Conservation (phyloP, 1,139 yeast species). For the Spathaspora sp. region DNA sequence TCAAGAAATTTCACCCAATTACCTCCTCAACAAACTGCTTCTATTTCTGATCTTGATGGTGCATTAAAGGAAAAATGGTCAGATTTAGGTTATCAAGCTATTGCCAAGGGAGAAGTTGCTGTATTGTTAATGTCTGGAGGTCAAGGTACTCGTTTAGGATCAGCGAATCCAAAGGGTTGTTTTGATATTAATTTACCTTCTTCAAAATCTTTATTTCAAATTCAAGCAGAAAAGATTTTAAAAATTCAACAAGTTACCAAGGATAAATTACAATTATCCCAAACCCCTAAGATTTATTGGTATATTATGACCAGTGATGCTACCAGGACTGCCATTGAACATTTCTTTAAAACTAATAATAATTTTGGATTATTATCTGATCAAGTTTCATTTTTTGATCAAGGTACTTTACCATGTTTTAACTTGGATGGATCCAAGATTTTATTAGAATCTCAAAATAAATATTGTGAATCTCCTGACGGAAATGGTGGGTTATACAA, state of each 20-base stretch:
- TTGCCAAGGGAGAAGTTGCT: conserved; percentile 73
- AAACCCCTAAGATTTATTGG: conserved; percentile 59
- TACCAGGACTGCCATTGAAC: conserved; percentile 75
- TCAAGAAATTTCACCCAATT: conserved; percentile 48
- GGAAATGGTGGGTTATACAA: conserved; percentile 97
- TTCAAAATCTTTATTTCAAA: conserved; percentile 77
- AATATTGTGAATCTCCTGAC: conserved; percentile 86
- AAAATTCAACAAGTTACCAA: conserved; percentile 55
- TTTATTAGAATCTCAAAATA: conserved; percentile 53
- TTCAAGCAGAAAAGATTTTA: conserved; percentile 85
- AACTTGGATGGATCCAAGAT: conserved; percentile 68
- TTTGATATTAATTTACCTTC: conserved; percentile 86
- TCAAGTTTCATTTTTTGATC: conserved; percentile 82
- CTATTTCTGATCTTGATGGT: conserved; percentile 41
- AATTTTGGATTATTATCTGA: conserved; percentile 66
- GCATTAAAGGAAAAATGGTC: conserved; percentile 47
- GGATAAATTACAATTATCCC: conserved; percentile 21
- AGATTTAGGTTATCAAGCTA: conserved; percentile 63
- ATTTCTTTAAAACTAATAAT: conserved; percentile 56
- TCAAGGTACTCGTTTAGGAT: conserved; percentile 94
- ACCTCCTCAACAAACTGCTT: conserved; percentile 49
- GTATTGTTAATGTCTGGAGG: conserved; percentile 96
- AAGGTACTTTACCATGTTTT: conserved; percentile 93
- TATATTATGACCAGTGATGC: conserved; percentile 97
- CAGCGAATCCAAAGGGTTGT: conserved; percentile 90